These are phyloP conservation scores for Rhododendron kiyosumense DNA, from an alignment of 148 eudicot genomes.

Conservation along the genomic window DNA sequence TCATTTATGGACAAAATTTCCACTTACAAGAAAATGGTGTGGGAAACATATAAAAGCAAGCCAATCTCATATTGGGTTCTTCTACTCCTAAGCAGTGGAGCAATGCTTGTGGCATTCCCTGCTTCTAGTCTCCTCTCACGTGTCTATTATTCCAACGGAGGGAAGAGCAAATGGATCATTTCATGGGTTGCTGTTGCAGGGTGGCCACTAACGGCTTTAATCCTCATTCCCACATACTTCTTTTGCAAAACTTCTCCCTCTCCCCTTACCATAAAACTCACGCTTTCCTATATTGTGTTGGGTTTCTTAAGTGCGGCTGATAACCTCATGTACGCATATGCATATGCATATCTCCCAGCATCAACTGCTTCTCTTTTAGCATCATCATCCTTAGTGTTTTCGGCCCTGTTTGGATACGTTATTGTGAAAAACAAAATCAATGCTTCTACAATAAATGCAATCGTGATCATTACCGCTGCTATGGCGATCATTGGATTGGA, in stretches of 20 bases:
- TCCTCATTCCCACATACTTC: slow-evolving; percentile 47
- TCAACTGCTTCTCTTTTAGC: slow-evolving; percentile 82
- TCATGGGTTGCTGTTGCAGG: slow-evolving; percentile 80
- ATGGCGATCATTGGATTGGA: slow-evolving; percentile 71
- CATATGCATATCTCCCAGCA: slow-evolving; percentile 88
- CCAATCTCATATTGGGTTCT: slow-evolving; percentile 71
- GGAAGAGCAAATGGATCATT: slow-evolving; percentile 76
- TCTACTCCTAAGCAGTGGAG: slow-evolving; percentile 41
- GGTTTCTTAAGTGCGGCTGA: slow-evolving; percentile 77
- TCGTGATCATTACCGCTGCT: slow-evolving; percentile 61
- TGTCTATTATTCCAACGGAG: slow-evolving; percentile 64
- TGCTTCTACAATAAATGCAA: slow-evolving; percentile 52
- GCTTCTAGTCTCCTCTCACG: slow-evolving; percentile 76
- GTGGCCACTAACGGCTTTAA: slow-evolving; percentile 63
- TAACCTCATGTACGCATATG: slow-evolving; percentile 77
- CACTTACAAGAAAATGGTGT: slow-evolving; percentile 17
- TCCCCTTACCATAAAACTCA: slow-evolving; percentile 44
- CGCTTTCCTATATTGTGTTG: slow-evolving; percentile 36
- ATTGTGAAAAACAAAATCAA: slow-evolving; percentile 63
- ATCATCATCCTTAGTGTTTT: slow-evolving; percentile 67
- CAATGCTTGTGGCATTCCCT: slow-evolving; percentile 75
- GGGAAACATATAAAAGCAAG: slow-evolving; percentile 43
- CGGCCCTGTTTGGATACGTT: slow-evolving; percentile 58
- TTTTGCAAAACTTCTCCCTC: slow-evolving; percentile 43
- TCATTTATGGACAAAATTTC: slow-evolving; percentile 24